Evolutionary conservation across 768 basidiomycete species (phyloP), one percentile per base, ranked within the genome.

Genomic region (Trametes punicea): DNA sequence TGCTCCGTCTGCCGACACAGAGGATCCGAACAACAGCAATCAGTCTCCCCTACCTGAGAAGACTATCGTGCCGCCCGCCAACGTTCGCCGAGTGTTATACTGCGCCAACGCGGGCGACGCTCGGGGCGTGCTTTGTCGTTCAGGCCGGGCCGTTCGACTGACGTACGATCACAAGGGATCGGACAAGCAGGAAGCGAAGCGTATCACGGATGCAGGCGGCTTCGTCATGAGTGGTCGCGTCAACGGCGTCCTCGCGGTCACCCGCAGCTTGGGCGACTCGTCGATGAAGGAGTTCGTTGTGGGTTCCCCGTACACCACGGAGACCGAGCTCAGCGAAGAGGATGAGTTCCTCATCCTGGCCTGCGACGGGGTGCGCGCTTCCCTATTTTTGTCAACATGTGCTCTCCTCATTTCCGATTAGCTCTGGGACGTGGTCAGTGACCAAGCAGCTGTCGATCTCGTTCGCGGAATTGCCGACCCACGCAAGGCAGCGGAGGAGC

Each of bases 221-320:
- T 99, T 98, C 68, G 95, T 99, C 20, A 87, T 99, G 90, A 96
- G 96, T 66, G 97, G 96, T 60, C 84, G 97, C 11, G 97, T 99
- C 30, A 99, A 99, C 63, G 97, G 96, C 61, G 95, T 98, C 38
- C 76, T 99, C 51, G 94, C 94, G 6, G 97, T 99, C 26, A 99
- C 97, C 16, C 81, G 97, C 55, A 93, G 93, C 65, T 75, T 99
- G 54, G 97, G 97, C 30, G 97, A 99, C 67, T 90, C 93, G 2
- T 90, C 93, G 6, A 98, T 99, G 97, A 99, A 99, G 73, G 97
- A 99, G 66, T 99, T 95, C 69, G 97, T 99, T 10, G 97, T 98
- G 45, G 97, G 97, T 2, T 83, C 91, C 26, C 97, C 97, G 6
- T 99, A 96, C 72, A 99, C 97, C 18, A 98, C 97, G n/a, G 95